Percentiles rank a stretch among this genome's conserved stretches.
Conservation (phyloP, 225 moss, liverwort and hornwort species). For the Neckera pumila region DNA sequence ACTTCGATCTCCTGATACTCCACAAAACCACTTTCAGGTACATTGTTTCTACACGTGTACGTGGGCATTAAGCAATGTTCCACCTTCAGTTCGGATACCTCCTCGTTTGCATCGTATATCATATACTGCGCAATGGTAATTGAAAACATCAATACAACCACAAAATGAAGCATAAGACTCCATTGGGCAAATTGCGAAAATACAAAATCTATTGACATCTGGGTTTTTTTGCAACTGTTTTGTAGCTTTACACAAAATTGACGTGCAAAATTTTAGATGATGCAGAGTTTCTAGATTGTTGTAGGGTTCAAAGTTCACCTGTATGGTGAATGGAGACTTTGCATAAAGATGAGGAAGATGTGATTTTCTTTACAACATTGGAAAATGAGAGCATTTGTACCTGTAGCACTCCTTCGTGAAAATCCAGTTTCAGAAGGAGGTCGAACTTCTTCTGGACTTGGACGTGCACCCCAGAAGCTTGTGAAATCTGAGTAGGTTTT, state of each 20-base stretch:
- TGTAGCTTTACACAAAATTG: neutral
- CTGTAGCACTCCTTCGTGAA: neutral
- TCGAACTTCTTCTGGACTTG: neutral
- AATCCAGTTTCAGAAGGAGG: neutral
- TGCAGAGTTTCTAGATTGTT: neutral
- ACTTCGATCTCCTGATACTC: neutral
- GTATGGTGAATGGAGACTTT: neutral
- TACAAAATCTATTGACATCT: neutral
- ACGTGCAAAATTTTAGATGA: neutral
- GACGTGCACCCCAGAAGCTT: neutral
- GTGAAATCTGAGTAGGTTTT: neutral
- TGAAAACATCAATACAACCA: neutral
- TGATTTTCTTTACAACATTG: neutral
- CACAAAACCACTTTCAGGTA: neutral
- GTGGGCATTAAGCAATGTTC: neutral
- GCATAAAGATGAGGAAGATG: neutral
- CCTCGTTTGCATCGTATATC: neutral
- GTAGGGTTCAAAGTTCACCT: neutral
- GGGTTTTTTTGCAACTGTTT: neutral
- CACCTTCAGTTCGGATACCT: neutral
- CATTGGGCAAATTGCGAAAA: neutral
- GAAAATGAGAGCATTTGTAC: neutral
- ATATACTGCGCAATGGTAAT: neutral
- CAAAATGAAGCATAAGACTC: neutral
- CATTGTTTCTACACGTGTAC: neutral